Percentiles rank a stretch among this genome's conserved stretches.
phyloP scores from a whole-genome alignment of 2,329 filamentous ascomycete species.

The Pestalotiopsis sp. region DNA sequence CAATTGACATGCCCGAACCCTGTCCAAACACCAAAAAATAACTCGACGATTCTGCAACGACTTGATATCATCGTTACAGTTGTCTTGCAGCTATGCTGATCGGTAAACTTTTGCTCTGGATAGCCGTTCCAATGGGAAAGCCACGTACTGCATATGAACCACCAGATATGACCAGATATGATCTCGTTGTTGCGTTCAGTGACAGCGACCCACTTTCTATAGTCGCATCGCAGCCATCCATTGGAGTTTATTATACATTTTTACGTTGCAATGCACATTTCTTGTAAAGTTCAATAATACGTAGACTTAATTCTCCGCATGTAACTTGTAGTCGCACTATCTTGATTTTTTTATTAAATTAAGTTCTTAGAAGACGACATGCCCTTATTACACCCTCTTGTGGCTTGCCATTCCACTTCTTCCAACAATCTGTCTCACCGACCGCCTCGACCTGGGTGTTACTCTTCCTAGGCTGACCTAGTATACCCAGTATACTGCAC shows the following conservation, averaged over 20 bases:
- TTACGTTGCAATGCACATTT: background rate
- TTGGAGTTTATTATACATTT: background rate
- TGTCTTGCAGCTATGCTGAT: background rate
- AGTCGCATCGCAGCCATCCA: background rate
- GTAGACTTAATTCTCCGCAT: background rate
- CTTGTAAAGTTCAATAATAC: background rate
- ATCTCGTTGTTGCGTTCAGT: background rate
- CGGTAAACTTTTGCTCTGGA: background rate
- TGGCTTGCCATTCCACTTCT: background rate
- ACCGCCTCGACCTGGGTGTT: no score
- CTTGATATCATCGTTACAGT: background rate
- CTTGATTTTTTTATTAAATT: background rate
- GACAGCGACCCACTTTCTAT: background rate
- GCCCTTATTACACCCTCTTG: background rate
- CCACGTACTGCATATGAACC: background rate
- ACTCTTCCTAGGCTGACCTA: no score
- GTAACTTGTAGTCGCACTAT: background rate
- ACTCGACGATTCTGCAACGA: background rate
- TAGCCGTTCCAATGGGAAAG: background rate
- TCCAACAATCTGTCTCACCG: no score
- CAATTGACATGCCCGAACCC: background rate
- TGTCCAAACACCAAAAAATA: background rate
- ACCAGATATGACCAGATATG: background rate
- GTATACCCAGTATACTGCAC: no score
- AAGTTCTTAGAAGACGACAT: background rate